Evolutionary conservation across 2,329 filamentous ascomycete species (phyloP).

Genomic region (Ophiostoma sp.): DNA sequence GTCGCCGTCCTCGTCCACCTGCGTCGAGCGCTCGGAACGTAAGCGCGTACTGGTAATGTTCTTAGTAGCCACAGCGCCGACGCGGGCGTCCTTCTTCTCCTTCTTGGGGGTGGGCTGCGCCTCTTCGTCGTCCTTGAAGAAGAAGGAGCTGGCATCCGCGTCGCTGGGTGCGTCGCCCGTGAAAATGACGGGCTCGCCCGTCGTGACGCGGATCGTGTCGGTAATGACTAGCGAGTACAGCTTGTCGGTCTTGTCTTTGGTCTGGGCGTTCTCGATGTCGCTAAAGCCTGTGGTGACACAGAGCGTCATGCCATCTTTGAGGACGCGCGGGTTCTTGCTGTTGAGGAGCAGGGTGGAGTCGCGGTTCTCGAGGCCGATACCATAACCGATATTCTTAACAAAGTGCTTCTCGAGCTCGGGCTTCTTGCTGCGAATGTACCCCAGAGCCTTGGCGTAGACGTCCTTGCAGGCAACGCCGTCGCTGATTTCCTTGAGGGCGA

Average conservation of each 20-base stretch:
- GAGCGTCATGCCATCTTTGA: conserved; percentile 97
- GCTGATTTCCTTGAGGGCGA: conserved; percentile 86
- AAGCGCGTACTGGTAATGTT: conserved; percentile 95
- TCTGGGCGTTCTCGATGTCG: conserved; percentile 81
- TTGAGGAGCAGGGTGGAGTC: conserved; percentile 83
- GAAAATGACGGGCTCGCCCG: conserved; percentile 79
- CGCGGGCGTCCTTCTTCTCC: conserved; percentile 78
- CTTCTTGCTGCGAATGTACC: conserved; percentile 81
- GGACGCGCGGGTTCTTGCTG: conserved; percentile 75
- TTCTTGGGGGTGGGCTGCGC: conserved; percentile 85
- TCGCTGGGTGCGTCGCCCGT: conserved; percentile 91
- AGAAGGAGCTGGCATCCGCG: conserved; percentile 93
- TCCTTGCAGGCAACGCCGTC: conserved; percentile 87
- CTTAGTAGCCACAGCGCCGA: conserved; percentile 85
- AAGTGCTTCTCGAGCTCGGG: conserved; percentile 96
- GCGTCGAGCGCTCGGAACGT: conserved; percentile 84
- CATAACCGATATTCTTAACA: conserved; percentile 85
- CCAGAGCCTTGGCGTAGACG: conserved; percentile 83
- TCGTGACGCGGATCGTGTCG: conserved; percentile 87
- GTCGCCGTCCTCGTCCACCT: conserved; percentile 87
- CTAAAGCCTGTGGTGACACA: conserved; percentile 86
- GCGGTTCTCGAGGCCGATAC: conserved; percentile 88
- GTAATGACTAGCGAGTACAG: conserved; percentile 86
- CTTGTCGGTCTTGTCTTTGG: conserved; percentile 87
- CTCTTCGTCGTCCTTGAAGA: conserved; percentile 96